phyloP scores from a whole-genome alignment of 257 asterid genomes.

The Solanum chilense region DNA sequence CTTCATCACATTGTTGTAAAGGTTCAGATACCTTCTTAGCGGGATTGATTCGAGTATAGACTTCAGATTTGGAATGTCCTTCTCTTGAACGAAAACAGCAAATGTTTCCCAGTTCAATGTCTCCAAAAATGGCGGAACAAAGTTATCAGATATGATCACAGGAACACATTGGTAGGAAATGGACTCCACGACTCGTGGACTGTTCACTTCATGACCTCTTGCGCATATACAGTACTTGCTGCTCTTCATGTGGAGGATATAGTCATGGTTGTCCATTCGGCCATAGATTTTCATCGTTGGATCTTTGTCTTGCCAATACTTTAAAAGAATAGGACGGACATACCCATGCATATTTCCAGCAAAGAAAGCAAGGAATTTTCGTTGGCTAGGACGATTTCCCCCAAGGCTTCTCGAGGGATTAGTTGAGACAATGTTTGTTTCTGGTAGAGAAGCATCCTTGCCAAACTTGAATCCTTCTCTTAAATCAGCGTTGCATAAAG shows the following conservation, averaged over 20 bases:
- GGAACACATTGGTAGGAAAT: slow-evolving; percentile 68
- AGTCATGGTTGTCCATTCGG: slow-evolving; percentile 15
- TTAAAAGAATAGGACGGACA: slow-evolving; percentile 49
- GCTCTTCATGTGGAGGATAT: slow-evolving; percentile 52
- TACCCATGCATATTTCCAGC: slow-evolving; percentile 78
- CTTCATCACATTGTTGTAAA: slow-evolving; percentile 52
- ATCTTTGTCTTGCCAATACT: slow-evolving; percentile 60
- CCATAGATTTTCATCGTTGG: slow-evolving; percentile 61
- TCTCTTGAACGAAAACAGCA: slow-evolving; percentile 52
- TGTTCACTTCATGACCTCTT: slow-evolving; percentile 61
- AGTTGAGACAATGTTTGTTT: slow-evolving; percentile 25
- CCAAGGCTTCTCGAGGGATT: slow-evolving; percentile 27
- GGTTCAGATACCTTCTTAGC: slow-evolving; percentile 33
- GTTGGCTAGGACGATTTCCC: slow-evolving; percentile 47
- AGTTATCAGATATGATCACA: slow-evolving; percentile 66
- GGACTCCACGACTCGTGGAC: slow-evolving; percentile 72
- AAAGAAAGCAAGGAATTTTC: slow-evolving; percentile 57
- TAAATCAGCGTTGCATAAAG: slow-evolving; percentile 63
- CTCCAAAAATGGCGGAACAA: slow-evolving; percentile 68
- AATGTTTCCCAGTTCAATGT: slow-evolving; percentile 64
- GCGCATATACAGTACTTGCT: slow-evolving; percentile 77
- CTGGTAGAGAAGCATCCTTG: slow-evolving; percentile 64
- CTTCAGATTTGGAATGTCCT: slow-evolving; percentile 68
- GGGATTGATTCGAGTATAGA: slow-evolving; percentile 44
- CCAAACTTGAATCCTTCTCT: slow-evolving; percentile 48